Evolutionary conservation across 2,329 filamentous ascomycete species (phyloP).

Genomic region (Coniochaeta sp.): DNA sequence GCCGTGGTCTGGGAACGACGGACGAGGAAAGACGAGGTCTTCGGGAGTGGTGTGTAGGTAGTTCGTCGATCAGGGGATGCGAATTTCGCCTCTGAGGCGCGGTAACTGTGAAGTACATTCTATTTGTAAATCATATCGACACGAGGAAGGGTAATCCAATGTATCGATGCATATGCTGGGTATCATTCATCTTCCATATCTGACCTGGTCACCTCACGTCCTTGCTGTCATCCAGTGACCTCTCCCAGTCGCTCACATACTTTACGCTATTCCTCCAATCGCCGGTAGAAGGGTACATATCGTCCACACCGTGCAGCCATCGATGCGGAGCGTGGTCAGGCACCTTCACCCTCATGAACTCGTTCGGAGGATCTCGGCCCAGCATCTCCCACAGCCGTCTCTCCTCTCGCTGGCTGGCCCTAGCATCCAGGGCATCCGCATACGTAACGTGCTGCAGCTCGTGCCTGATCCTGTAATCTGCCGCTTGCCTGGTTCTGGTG

Average conservation of each 20-base stretch:
- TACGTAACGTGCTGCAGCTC: constrained; percentile 35
- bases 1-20: constrained; percentile 50
- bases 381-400: constrained; percentile 37
- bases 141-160: background rate
- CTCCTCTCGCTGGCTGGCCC: constrained; percentile 33
- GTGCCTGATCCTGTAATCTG: constrained; percentile 29
- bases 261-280: constrained; percentile 31
- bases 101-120: too few species aligned
- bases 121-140: too few species aligned
- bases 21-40: constrained; percentile 45
- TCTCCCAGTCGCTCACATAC: constrained; percentile 37
- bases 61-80: background rate
- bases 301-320: constrained; percentile 11
- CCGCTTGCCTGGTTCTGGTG: constrained; percentile 21
- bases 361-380: constrained; percentile 27
- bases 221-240: background rate
- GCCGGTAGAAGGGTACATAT: constrained; percentile 24
- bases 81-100: background rate
- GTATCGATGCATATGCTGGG: background rate
- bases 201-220: background rate
- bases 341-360: constrained; percentile 20
- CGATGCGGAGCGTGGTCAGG: constrained; percentile 17
- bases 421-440: constrained; percentile 34
- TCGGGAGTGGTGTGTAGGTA: constrained; percentile 42
- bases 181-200: background rate